phyloP scores from a whole-genome alignment of 2,329 filamentous ascomycete genomes.

The Tolypocladium ophioglossoides region DNA sequence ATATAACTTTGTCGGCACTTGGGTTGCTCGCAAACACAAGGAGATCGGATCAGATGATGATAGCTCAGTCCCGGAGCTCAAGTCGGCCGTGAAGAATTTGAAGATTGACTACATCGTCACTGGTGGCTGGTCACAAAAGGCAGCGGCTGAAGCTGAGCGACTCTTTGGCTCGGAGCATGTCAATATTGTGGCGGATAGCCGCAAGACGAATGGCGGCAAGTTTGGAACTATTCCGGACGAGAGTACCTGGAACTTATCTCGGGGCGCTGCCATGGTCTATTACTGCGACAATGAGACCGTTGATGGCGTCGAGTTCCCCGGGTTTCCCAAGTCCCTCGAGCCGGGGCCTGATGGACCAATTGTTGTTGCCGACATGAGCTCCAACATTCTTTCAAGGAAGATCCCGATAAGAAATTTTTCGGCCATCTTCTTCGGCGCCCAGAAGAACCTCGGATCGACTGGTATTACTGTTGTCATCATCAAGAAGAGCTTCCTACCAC shows the following conservation, averaged over 20 bases:
- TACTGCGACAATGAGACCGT: constrained; percentile 93
- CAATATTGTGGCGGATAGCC: constrained; percentile 65
- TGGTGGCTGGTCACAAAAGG: constrained; percentile 59
- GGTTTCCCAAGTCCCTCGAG: constrained; percentile 55
- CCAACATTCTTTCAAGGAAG: constrained; percentile 77
- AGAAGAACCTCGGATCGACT: constrained; percentile 85
- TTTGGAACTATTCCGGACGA: constrained; percentile 77
- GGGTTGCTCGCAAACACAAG: constrained; percentile 61
- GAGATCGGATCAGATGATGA: constrained; percentile 18
- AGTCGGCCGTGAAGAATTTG: constrained; percentile 25
- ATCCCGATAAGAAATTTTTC: constrained; percentile 73
- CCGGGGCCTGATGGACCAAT: constrained; percentile 51
- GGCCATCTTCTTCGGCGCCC: constrained; percentile 82
- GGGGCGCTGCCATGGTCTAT: constrained; percentile 66
- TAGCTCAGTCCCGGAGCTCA: constrained; percentile 18
- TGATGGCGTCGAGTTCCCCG: constrained; percentile 82
- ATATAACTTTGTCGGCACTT: constrained; percentile 75
- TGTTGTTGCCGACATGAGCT: constrained; percentile 87
- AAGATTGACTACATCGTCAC: constrained; percentile 86
- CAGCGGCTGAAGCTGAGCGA: constrained; percentile 78
- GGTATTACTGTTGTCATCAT: constrained; percentile 82
- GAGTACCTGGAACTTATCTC: constrained; percentile 63
- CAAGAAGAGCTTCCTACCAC: constrained; percentile 68
- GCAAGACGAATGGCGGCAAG: constrained; percentile 60
- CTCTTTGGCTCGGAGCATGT: constrained; percentile 69